A percentile compares a stretch with the other conserved stretches of the same genome.
These are phyloP conservation scores for Penicillium pancosmium DNA, from an alignment of 495 filamentous ascomycete species.

Conservation along the genomic window DNA sequence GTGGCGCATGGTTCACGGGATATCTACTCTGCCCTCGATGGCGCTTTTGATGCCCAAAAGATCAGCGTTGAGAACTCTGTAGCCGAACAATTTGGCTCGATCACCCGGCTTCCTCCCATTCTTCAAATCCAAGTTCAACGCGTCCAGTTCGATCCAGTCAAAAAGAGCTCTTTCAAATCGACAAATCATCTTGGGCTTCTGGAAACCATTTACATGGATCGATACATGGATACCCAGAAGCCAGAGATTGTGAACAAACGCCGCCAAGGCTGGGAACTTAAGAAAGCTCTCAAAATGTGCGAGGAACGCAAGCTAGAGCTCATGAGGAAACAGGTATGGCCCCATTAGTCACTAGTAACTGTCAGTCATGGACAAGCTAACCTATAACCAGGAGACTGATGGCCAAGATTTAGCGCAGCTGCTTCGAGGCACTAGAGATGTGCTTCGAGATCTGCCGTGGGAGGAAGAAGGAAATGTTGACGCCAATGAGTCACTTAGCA, in stretches of 20 bases:
- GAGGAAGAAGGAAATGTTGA: slow-evolving; percentile 26
- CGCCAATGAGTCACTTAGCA: slow-evolving; percentile 17
- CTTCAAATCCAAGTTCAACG: slow-evolving; percentile 88
- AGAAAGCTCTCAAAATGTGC: slow-evolving; percentile 60
- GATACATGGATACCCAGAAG: slow-evolving; percentile 75
- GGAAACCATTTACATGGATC: slow-evolving; percentile 82
- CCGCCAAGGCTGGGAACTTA: slow-evolving; percentile 73
- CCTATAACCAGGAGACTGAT: background rate
- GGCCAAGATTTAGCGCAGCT: slow-evolving; percentile 22
- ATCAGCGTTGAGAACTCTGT: slow-evolving; percentile 65
- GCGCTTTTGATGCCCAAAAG: slow-evolving; percentile 77
- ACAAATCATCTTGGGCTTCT: slow-evolving; percentile 74
- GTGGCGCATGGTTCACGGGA: slow-evolving; percentile 63
- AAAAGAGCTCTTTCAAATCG: slow-evolving; percentile 69
- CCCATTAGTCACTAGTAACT: background rate
- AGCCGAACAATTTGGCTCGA: slow-evolving; percentile 72
- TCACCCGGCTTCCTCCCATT: slow-evolving; percentile 76
- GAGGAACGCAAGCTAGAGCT: slow-evolving; percentile 52
- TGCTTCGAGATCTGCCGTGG: slow-evolving; percentile 38
- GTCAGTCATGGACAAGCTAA: background rate
- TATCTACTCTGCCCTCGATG: slow-evolving; percentile 82
- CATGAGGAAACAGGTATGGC: slow-evolving; percentile 46
- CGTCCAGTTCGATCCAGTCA: slow-evolving; percentile 66
- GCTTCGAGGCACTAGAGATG: slow-evolving; percentile 31
- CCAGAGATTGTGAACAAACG: slow-evolving; percentile 62